Conservation (phyloP, 2,329 filamentous ascomycete species). For the Westerdykella sp. region DNA sequence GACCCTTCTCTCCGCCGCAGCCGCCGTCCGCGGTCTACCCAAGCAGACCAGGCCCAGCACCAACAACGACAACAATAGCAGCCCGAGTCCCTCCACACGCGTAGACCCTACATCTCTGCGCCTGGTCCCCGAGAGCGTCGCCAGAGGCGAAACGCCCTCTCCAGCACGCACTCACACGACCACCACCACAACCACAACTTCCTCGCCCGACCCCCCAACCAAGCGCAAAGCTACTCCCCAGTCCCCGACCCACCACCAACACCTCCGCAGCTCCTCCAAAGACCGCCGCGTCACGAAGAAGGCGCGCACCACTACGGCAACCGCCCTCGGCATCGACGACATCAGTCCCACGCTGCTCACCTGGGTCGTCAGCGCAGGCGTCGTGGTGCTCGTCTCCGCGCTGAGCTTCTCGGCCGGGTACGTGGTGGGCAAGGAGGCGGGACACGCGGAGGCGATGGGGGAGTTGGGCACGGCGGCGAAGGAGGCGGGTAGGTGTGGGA, state of each 20-base stretch:
- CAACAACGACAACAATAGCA: slow-evolving; percentile 14
- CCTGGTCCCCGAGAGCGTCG: slow-evolving; percentile 55
- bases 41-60: slow-evolving; percentile 46
- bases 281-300: slow-evolving; percentile 44
- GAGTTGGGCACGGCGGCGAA: slow-evolving; percentile 23
- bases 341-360: slow-evolving; percentile 57
- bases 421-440: slow-evolving; percentile 54
- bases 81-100: slow-evolving; percentile 23
- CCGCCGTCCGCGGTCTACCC: slow-evolving; percentile 74
- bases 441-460: slow-evolving; percentile 44
- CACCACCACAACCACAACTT: slow-evolving; percentile 24
- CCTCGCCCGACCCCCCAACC: slow-evolving; percentile 10
- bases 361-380: slow-evolving; percentile 60
- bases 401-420: slow-evolving; percentile 61
- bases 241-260: slow-evolving; percentile 9
- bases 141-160: slow-evolving; percentile 39
- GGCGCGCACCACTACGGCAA: slow-evolving; percentile 28
- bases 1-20: slow-evolving; percentile 88
- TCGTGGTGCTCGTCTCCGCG: slow-evolving; percentile 58
- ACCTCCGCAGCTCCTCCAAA: slow-evolving; percentile 37
- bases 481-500: slow-evolving; percentile 29
- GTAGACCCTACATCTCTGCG: slow-evolving; percentile 51
- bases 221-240: slow-evolving; percentile 43
- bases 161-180: slow-evolving; percentile 12
- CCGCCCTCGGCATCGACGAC: slow-evolving; percentile 26